Evolutionary conservation across 139 green algal genomes (phyloP).

Genomic region (Chlorella sp.): DNA sequence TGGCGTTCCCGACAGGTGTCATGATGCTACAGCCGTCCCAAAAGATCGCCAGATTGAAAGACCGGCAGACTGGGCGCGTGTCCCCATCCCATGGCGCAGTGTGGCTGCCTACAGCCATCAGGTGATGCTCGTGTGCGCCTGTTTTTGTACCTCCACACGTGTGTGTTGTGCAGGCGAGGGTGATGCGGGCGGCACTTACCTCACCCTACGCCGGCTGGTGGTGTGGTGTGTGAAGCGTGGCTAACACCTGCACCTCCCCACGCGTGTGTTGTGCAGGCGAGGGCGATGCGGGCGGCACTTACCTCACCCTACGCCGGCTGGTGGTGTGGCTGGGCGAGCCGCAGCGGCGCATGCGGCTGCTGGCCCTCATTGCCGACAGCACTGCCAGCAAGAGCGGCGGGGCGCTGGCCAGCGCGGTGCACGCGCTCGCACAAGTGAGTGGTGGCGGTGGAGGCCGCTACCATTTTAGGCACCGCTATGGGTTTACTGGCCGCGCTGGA

Average conservation of each 20-base stretch:
- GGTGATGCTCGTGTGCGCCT: too few relatives aligned
- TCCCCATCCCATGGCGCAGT: too few relatives aligned
- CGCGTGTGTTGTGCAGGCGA: neutral
- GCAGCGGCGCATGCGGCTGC: constrained; percentile 60
- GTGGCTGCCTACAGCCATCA: too few relatives aligned
- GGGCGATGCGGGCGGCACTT: constrained; percentile 14
- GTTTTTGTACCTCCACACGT: neutral
- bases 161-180: neutral
- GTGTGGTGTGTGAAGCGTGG: too few relatives aligned
- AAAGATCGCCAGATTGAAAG: too few relatives aligned
- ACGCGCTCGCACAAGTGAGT: constrained; percentile 42
- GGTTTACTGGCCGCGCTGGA: too few relatives aligned
- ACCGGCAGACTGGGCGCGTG: too few relatives aligned
- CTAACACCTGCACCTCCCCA: too few relatives aligned
- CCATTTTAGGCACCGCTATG: too few relatives aligned
- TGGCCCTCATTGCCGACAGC: constrained; percentile 69
- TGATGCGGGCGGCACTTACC: constrained; percentile 28
- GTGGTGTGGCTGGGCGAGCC: constrained; percentile 81
- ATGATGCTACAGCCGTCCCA: too few relatives aligned
- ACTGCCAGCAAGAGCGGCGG: constrained; percentile 47
- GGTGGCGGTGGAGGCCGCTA: too few relatives aligned
- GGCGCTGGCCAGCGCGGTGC: constrained; percentile 56
- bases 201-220: constrained; percentile 76
- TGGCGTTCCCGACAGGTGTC: too few relatives aligned
- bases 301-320: constrained; percentile 79